Base-by-base conservation (phyloP, 1,284 basidiomycete species). In the Hemileia vastatrix region DNA sequence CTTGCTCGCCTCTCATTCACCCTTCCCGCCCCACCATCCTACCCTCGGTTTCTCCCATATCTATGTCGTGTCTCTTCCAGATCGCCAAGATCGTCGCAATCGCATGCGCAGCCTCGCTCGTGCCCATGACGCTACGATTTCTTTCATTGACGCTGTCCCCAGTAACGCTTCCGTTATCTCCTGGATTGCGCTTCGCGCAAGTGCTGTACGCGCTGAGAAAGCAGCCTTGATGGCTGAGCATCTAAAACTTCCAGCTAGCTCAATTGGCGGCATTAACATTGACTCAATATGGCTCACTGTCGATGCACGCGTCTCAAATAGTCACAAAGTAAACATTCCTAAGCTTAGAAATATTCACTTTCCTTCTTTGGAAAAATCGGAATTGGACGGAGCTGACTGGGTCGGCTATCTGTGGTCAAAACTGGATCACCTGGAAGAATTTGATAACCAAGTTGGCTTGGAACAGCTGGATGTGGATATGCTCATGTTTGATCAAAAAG, bases 31-130 rank as follows among this genome's bases (percentile, higher is more conserved):
- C 6, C 68, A 68, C 47, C 66, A 67, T n/a, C 33, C 65, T 0
- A 70, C 68, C 1, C 64, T 72, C 44, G 63, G 6, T 60, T 65
- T 79, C 44, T 75, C 78, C 3, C 70, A 74, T 15, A 79, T 83
- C 57, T 83, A 82, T 67, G 81, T 87, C 2, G 68, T 87, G 33
- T 85, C 83, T 19, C 79, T 85, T 13, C 79, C 81, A 6, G 76
- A 71, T 23, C 78, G 84, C 44, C 64, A 67, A 2, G 83, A 83
- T 65, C 77, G 84, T 19, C 78, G 80, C 9, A 61, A 67, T n/a
- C 76, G 80, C 43, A 85, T 86, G 83, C 81, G 83, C 57, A 67
- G 65, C 13, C 72, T 86, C 79, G 86, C 54, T 83, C 82, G 50
- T 4, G 73, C 73, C 1, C 64, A 71, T 23, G 71, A 66, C 3